phyloP scores from a whole-genome alignment of 2,329 filamentous ascomycete species.

The Plectosphaerella plurivora region DNA sequence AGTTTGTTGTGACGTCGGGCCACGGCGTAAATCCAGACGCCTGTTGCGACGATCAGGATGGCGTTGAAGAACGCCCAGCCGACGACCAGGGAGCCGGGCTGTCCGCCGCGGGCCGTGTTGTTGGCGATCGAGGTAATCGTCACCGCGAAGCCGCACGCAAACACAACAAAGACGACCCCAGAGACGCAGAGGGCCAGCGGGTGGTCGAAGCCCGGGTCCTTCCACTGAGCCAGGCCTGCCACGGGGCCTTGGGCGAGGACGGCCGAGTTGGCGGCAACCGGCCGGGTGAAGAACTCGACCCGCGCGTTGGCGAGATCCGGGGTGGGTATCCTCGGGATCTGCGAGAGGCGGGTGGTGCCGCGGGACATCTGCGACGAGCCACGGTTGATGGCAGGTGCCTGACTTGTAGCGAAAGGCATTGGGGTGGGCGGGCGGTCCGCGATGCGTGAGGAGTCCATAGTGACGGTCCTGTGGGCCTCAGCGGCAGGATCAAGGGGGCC shows the following conservation, averaged over 20 bases:
- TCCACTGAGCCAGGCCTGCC: not conserved
- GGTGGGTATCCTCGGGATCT: not conserved
- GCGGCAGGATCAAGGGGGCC: not conserved
- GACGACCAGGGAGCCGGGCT: not conserved
- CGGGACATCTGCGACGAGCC: not conserved
- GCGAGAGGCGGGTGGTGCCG: not conserved
- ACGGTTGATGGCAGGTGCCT: not conserved
- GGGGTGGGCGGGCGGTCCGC: too few species aligned
- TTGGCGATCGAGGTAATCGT: not conserved
- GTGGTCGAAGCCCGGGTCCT: not conserved
- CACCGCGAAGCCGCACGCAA: not conserved
- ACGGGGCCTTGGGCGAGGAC: too few species aligned
- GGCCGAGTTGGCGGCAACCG: too few species aligned
- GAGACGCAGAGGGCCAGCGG: not conserved
- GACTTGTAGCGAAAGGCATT: too few species aligned
- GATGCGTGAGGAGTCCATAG: too few species aligned
- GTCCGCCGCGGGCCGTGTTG: not conserved
- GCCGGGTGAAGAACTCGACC: too few species aligned
- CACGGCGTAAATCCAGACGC: not conserved
- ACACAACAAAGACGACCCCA: not conserved
- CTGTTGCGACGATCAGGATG: not conserved
- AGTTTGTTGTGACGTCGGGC: not conserved
- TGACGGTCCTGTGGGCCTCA: too few species aligned
- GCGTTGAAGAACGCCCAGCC: not conserved
- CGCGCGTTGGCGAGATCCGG: not conserved